Evolutionary conservation across 2,329 filamentous ascomycete genomes (phyloP), one percentile per base, ranked within the genome.

Genomic region (Cylindrodendrum hubeiense): DNA sequence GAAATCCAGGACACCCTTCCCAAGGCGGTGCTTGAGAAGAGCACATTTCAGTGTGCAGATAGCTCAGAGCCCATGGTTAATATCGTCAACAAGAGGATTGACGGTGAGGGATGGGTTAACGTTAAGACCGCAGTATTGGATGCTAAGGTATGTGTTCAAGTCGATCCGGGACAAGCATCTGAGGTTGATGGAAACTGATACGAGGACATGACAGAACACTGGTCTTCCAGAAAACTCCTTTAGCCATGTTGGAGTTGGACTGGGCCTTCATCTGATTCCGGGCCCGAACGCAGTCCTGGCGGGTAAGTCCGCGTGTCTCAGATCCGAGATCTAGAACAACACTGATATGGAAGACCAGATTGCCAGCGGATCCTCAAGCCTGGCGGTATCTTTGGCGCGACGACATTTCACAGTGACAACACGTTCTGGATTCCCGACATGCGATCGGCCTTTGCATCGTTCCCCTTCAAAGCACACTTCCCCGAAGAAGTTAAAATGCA

Each of bases 11-110:
- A 73, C 10, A 73, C 70, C 3, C 63, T 88, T 15, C 67, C 79
- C 13, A 74, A 72, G 8, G 70, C 80, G 1, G 74, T 82, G 5
- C 76, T 85, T 21, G 73, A 71, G 9, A 71, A 74, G 57, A 86
- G 85, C 75, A 80, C 78, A 22, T 79, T 89, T 57, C 71, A 85
- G n/a, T 86, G 82, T 30, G 81, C 82, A 4, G 87, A 89, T 69
- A 77, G 80, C 22, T 82, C 84, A 0, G 75, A 78, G 2, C 74
- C 70, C 3, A 78, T 86, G 74, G 74, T 88, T 3, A 78, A 77
- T 3, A 67, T 82, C 24, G 75, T 83, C 6, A 77, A 78, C 66
- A 75, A 71, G 57, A 79, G 84, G 34, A 78, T 81, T 15, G 66
- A 73, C 13, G 71, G 67, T 0, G 80, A 86, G 53, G 77, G 75